A percentile compares a stretch with the other conserved stretches of the same genome.
Conservation (phyloP, 208 protist species). For the Porcisia deanei region DNA sequence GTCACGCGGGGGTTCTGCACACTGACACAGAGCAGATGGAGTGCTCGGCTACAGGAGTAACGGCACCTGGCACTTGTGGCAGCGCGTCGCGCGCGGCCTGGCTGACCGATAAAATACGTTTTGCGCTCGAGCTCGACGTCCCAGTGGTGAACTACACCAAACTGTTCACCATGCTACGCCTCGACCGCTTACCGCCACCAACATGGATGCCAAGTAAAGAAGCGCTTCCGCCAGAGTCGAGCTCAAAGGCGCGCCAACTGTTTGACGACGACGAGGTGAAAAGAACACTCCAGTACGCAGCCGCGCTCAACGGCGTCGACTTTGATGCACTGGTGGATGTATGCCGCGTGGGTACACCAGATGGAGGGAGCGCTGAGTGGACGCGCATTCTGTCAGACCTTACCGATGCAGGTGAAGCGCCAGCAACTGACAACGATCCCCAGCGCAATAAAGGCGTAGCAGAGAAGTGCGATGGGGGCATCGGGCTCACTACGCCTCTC, state of each 20-base stretch:
- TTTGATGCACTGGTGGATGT: constrained; percentile 43
- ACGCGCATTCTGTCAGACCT: neutral
- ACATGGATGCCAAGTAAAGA: neutral
- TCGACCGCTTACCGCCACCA: constrained; percentile 30
- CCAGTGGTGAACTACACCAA: constrained; percentile 66
- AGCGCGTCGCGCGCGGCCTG: neutral
- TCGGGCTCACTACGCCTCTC: neutral
- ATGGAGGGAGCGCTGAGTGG: constrained; percentile 12
- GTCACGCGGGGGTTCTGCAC: neutral
- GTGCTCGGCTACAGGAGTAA: neutral
- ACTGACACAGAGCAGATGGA: neutral
- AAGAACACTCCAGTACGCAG: neutral
- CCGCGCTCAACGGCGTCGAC: constrained; percentile 26
- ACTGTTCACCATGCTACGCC: constrained; percentile 42
- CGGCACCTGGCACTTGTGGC: neutral
- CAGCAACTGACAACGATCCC: neutral
- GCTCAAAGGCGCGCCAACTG: neutral
- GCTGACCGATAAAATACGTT: constrained; percentile 57
- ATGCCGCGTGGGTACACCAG: constrained; percentile 26
- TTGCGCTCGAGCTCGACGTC: constrained; percentile 67
- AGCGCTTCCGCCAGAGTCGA: neutral
- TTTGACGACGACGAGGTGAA: neutral
- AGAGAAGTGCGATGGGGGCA: neutral
- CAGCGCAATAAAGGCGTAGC: constrained; percentile 1
- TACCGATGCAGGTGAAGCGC: neutral